phyloP scores from a whole-genome alignment of 768 basidiomycete species.

The Lactarius sanguifluus region DNA sequence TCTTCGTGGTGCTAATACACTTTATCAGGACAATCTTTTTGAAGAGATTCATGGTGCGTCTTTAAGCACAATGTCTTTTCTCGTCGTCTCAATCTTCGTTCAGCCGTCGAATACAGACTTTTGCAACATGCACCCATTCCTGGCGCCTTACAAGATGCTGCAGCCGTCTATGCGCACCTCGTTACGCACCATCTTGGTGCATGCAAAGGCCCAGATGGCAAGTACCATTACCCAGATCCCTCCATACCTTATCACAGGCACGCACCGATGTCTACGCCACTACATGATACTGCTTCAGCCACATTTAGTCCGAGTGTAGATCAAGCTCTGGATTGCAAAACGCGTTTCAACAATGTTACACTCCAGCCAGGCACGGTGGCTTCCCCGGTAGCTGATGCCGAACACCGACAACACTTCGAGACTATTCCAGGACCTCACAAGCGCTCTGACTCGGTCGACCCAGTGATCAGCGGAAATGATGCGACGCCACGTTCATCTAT shows the following conservation, averaged over 20 bases:
- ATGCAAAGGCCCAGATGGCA: constrained; percentile 30
- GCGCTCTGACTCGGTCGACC: constrained; percentile 9
- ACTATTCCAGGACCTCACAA: not conserved
- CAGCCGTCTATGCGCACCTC: constrained; percentile 51
- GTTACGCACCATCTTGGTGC: constrained; percentile 35
- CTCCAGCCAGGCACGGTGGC: not conserved
- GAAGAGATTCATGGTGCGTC: constrained; percentile 38
- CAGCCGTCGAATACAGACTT: constrained; percentile 51
- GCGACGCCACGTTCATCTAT: constrained; percentile 8
- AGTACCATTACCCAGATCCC: constrained; percentile 29
- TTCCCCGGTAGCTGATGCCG: not conserved
- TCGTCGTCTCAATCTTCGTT: not conserved
- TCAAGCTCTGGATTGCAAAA: not conserved
- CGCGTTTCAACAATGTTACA: not conserved
- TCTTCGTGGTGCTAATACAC: not conserved
- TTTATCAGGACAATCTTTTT: constrained; percentile 35
- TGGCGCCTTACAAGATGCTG: constrained; percentile 53
- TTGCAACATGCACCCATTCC: constrained; percentile 54
- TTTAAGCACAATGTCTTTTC: not conserved
- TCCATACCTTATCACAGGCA: constrained; percentile 27
- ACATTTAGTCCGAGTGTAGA: constrained; percentile 1
- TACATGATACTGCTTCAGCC: no score
- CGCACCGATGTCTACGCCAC: not conserved
- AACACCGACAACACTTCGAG: constrained; percentile 1
- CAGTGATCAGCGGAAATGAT: constrained; percentile 25